Percentiles rank a stretch among this genome's conserved stretches.
phyloP scores from a whole-genome alignment of 805 yeast genomes.

The Saccharomycopsis synnaedendra region DNA sequence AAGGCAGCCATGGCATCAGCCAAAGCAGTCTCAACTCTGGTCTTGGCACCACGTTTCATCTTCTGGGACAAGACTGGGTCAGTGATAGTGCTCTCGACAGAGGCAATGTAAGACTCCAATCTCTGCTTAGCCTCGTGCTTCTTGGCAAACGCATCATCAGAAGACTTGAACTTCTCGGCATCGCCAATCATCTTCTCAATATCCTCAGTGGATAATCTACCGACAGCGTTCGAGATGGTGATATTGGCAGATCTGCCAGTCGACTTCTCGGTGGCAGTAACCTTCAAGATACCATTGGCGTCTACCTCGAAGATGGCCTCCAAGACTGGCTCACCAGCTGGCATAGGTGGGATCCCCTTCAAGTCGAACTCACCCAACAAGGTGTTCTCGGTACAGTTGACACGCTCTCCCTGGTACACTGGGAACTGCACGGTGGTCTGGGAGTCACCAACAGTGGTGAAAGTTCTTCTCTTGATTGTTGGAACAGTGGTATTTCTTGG shows the following conservation, averaged over 20 bases:
- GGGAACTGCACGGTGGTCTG: slow-evolving; percentile 99
- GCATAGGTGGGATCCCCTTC: slow-evolving; percentile 95
- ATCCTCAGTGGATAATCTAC: slow-evolving; percentile 93
- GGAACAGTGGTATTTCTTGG: slow-evolving; percentile 99
- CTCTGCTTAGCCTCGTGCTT: slow-evolving; percentile 98
- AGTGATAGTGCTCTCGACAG: slow-evolving; percentile 90
- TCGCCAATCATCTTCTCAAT: slow-evolving; percentile 98
- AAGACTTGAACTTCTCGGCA: slow-evolving; percentile 98
- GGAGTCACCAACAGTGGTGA: slow-evolving; percentile 97
- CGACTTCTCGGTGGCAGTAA: slow-evolving; percentile 96
- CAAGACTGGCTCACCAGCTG: slow-evolving; percentile 98
- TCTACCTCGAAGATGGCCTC: slow-evolving; percentile 99
- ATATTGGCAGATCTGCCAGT: slow-evolving; percentile 98
- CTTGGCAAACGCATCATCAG: slow-evolving; percentile 99
- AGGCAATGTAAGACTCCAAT: slow-evolving; percentile 95
- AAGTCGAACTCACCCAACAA: slow-evolving; percentile 97
- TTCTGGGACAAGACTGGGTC: slow-evolving; percentile 98
- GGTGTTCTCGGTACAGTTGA: slow-evolving; percentile 95
- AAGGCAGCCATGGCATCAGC: slow-evolving; percentile 97
- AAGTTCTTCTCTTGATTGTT: slow-evolving; percentile 96
- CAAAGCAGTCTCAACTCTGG: slow-evolving; percentile 94
- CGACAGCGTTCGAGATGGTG: slow-evolving; percentile 98
- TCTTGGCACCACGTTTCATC: slow-evolving; percentile 94
- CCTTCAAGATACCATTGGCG: slow-evolving; percentile 99
- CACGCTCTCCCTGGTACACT: slow-evolving; percentile 99